phyloP scores from a whole-genome alignment of 2,329 filamentous ascomycete genomes.

The Ophiostoma sp. region DNA sequence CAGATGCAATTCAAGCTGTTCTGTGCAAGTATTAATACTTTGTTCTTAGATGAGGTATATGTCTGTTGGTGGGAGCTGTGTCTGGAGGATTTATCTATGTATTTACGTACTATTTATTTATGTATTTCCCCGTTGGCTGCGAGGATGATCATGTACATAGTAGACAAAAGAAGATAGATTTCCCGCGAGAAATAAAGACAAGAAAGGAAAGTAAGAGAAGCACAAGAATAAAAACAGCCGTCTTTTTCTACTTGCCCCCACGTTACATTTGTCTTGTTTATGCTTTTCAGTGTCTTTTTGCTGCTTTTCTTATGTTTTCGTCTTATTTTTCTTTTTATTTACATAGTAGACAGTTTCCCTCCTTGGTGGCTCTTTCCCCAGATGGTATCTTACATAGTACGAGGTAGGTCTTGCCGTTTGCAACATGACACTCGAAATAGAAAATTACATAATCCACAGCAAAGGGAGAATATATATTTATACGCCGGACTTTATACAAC shows the following conservation, averaged over 20 bases:
- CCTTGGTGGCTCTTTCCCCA: neutral
- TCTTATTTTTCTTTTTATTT: neutral
- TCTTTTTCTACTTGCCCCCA: conserved; percentile 1
- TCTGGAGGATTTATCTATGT: neutral
- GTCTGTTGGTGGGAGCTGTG: neutral
- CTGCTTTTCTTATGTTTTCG: neutral
- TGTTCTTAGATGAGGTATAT: neutral
- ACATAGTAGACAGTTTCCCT: neutral
- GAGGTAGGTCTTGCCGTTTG: neutral
- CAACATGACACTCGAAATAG: neutral
- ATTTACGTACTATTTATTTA: neutral
- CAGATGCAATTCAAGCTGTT: too few relatives aligned
- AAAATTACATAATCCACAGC: neutral
- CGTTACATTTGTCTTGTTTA: neutral
- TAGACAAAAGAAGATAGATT: conserved; percentile 1
- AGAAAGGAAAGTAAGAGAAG: neutral
- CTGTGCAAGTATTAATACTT: too few relatives aligned
- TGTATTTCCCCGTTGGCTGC: neutral
- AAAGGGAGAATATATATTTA: too few relatives aligned
- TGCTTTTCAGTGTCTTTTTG: neutral
- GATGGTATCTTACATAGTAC: neutral
- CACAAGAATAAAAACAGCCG: neutral
- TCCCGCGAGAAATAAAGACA: neutral
- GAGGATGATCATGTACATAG: neutral
- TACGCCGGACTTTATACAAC: too few relatives aligned